A percentile compares a stretch with the other conserved stretches of the same genome.
These are phyloP conservation scores for Ogataea hybrid DNA, from an alignment of 1,139 yeast genomes.

Conservation along the genomic window DNA sequence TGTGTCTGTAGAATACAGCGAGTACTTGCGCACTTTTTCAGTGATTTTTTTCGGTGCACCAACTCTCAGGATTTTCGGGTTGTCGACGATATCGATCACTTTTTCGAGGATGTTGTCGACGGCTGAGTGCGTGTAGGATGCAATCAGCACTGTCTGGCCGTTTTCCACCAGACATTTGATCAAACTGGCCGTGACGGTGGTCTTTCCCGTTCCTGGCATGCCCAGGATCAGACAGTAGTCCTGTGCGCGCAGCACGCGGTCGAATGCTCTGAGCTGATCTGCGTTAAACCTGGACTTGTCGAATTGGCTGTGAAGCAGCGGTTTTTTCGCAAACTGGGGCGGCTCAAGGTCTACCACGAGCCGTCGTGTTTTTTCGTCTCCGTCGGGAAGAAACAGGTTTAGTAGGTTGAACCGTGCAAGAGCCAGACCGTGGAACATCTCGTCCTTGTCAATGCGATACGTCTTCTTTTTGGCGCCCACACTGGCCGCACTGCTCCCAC, in stretches of 20 bases:
- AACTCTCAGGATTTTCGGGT: constrained; percentile 53
- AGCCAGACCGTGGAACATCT: constrained; percentile 70
- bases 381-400: constrained; percentile 55
- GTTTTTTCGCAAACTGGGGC: constrained; percentile 41
- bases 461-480: constrained; percentile 13
- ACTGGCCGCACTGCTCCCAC: constrained; percentile 5
- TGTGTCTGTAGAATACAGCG: constrained; percentile 42
- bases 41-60: constrained; percentile 62
- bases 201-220: constrained; percentile 99
- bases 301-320: constrained; percentile 29
- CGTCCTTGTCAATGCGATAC: constrained; percentile 80
- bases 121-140: constrained; percentile 94
- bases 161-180: constrained; percentile 57
- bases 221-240: constrained; percentile 86
- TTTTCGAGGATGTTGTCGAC: constrained; percentile 89
- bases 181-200: constrained; percentile 82
- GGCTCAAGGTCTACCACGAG: constrained; percentile 58
- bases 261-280: no score
- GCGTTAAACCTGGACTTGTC: constrained; percentile 43
- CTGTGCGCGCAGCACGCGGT: constrained; percentile 54
- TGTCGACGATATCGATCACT: constrained; percentile 50
- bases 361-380: constrained; percentile 49
- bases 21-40: constrained; percentile 53
- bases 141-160: constrained; percentile 67
- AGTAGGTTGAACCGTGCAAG: constrained; percentile 74